Percentiles rank a stretch among this genome's conserved stretches.
Conservation (phyloP, 371 early-diverging fungal species). For the Dinochytrium kinnereticum region DNA sequence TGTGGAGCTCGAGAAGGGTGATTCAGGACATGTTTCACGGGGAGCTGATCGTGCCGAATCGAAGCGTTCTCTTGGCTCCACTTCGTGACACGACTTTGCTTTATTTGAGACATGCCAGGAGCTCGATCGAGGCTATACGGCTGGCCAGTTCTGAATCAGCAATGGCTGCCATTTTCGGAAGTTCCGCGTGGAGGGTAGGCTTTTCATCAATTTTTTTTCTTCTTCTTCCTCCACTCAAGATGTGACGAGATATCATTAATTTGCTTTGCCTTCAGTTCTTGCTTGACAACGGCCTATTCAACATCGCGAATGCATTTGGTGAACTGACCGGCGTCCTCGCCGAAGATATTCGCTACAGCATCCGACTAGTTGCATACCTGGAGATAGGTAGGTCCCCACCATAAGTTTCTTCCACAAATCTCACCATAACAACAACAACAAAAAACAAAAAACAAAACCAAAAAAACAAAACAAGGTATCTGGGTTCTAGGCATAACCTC, state of each 20-base stretch:
- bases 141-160: not conserved
- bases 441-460: no score
- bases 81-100: slow-evolving; percentile 1
- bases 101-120: not conserved
- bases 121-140: not conserved
- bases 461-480: no score
- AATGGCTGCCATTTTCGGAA: not conserved
- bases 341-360: not conserved
- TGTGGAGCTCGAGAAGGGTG: not conserved
- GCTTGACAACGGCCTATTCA: slow-evolving; percentile 25
- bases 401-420: not conserved
- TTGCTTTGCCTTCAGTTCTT: slow-evolving; percentile 18
- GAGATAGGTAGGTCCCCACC: slow-evolving; percentile 15
- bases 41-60: not conserved
- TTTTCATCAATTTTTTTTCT: not conserved
- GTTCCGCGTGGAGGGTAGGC: slow-evolving; percentile 1
- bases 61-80: not conserved
- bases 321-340: not conserved
- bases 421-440: not conserved
- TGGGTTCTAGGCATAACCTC: slow-evolving; percentile 16
- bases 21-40: not conserved
- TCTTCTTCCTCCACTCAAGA: not conserved
- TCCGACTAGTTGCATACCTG: not conserved
- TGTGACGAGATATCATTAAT: not conserved
- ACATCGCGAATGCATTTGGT: slow-evolving; percentile 20